Conservation (phyloP, 768 basidiomycete species). For the Auricularia sp. region DNA sequence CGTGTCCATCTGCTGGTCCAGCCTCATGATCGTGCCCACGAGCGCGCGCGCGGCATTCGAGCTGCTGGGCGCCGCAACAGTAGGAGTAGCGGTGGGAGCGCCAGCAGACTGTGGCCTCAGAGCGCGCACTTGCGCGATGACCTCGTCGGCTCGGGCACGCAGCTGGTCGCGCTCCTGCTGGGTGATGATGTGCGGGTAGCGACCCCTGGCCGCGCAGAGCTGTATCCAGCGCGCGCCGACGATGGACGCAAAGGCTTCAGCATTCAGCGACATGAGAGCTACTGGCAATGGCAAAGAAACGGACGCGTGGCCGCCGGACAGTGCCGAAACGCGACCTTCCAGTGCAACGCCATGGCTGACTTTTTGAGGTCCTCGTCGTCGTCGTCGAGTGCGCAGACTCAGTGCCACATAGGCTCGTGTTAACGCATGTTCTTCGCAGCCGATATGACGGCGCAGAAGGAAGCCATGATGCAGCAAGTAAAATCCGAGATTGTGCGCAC, state of each 20-base stretch:
- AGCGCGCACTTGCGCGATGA: not conserved
- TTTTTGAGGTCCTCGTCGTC: not conserved
- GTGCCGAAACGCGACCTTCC: not conserved
- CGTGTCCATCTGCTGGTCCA: conserved; percentile 17
- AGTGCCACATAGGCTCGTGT: not conserved
- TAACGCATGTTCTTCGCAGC: not conserved
- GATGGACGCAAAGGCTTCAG: not conserved
- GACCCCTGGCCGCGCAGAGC: not conserved
- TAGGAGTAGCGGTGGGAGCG: not conserved
- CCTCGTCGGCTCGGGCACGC: not conserved
- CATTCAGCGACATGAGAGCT: not conserved
- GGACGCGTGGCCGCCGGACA: too few species aligned
- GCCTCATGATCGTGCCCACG: conserved; percentile 5
- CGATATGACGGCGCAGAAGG: conserved; percentile 25
- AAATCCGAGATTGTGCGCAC: too few species aligned
- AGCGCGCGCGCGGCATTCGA: not conserved
- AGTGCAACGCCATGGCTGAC: not conserved
- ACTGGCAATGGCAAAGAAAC: too few species aligned
- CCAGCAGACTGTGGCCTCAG: not conserved
- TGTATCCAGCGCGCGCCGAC: not conserved
- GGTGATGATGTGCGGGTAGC: not conserved
- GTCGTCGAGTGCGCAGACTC: not conserved
- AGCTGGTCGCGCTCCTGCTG: not conserved
- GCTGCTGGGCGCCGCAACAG: not conserved
- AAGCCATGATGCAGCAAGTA: conserved; percentile 53